Percentiles rank a stretch among this genome's conserved stretches.
Conservation (phyloP, 805 yeast genomes). For the Scheffersomyces coipomensis region DNA sequence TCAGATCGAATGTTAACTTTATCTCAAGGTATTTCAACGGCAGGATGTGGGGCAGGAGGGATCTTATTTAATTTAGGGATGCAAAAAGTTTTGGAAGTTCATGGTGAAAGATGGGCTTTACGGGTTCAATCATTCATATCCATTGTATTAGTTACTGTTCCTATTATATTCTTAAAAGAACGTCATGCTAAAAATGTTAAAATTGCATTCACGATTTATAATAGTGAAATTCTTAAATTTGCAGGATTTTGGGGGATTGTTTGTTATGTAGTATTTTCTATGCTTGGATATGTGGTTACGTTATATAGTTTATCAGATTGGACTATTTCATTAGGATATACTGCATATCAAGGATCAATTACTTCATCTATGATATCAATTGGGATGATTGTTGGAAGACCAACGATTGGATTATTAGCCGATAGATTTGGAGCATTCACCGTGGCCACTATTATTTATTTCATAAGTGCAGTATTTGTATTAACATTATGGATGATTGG, state of each 20-base stretch:
- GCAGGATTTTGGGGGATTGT: conserved; percentile 41
- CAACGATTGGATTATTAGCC: conserved; percentile 44
- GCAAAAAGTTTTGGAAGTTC: conserved; percentile 30
- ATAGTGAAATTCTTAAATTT: conserved; percentile 29
- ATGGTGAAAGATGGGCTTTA: conserved; percentile 37
- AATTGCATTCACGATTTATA: conserved; percentile 27
- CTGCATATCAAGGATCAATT: conserved; percentile 45
- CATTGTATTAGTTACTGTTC: conserved; percentile 10
- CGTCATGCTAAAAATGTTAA: conserved; percentile 3
- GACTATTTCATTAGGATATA: conserved; percentile 49
- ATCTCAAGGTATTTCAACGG: conserved; percentile 39
- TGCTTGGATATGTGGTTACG: conserved; percentile 55
- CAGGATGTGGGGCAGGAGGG: conserved; percentile 51
- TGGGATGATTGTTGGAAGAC: conserved; percentile 52
- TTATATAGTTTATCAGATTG: conserved; percentile 56
- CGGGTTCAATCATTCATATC: conserved; percentile 38
- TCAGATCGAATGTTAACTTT: conserved; percentile 25
- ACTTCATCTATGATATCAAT: conserved; percentile 57
- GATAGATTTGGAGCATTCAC: conserved; percentile 49
- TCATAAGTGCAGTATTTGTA: conserved; percentile 20
- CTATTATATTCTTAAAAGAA: conserved; percentile 10
- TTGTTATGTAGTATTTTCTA: conserved; percentile 39
- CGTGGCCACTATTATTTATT: conserved; percentile 20
- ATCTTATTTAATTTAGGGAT: conserved; percentile 42
- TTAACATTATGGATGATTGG: conserved; percentile 39